These are phyloP conservation scores for Cerioporus squamosus DNA, from an alignment of 1,284 basidiomycete species.

Conservation along the genomic window DNA sequence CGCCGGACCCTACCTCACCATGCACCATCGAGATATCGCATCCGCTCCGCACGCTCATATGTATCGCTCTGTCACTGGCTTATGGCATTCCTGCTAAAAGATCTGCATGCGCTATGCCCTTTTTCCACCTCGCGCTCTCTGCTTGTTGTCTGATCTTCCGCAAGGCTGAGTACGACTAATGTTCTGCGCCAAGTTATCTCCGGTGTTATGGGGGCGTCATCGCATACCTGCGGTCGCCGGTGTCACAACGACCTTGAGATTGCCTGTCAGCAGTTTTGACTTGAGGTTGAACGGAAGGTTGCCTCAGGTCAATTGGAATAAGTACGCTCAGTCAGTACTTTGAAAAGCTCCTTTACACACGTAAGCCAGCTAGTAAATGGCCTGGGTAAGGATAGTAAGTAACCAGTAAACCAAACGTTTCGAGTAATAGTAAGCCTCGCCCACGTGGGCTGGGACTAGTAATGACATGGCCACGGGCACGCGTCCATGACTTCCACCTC, in stretches of 20 bases:
- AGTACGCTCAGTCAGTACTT: too few relatives aligned
- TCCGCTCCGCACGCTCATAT: conserved; percentile 29
- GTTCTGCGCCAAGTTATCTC: too few relatives aligned
- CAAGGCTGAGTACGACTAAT: too few relatives aligned
- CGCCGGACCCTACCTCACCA: conserved; percentile 13
- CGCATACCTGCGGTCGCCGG: too few relatives aligned
- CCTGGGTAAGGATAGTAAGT: too few relatives aligned
- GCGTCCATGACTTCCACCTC: conserved; percentile 4
- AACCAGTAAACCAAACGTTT: not conserved
- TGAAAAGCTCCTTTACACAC: too few relatives aligned
- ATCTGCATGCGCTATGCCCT: conserved; percentile 31
- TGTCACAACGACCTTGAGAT: too few relatives aligned
- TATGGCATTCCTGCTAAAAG: conserved; percentile 31
- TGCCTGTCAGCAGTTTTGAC: too few relatives aligned
- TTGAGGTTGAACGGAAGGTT: too few relatives aligned
- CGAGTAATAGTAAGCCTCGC: not conserved
- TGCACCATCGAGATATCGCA: conserved; percentile 20
- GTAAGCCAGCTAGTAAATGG: conserved; percentile 20
- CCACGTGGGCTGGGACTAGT: conserved; percentile 19
- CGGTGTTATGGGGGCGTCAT: too few relatives aligned
- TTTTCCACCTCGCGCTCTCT: conserved; percentile 1
- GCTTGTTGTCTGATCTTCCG: too few relatives aligned
- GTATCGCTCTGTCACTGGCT: conserved; percentile 32
- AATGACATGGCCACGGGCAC: conserved; percentile 13
- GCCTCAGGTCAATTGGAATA: too few relatives aligned